phyloP scores from a whole-genome alignment of 2,329 filamentous ascomycete species.

The Trichoderma gracile region DNA sequence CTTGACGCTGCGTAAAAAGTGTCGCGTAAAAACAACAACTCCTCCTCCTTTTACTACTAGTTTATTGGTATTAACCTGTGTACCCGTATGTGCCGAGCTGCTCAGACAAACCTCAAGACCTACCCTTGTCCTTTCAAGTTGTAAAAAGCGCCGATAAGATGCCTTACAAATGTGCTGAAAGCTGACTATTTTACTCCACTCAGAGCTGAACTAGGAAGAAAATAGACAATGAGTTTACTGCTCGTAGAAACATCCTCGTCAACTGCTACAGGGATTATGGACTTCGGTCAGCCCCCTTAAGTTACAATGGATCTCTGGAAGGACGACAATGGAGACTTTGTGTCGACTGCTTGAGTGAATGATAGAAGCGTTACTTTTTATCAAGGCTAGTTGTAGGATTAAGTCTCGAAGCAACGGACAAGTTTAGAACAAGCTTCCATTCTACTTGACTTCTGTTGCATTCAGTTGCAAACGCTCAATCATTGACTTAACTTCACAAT shows the following conservation, averaged over 20 bases:
- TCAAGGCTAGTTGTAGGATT: neutral
- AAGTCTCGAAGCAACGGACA: too few relatives aligned
- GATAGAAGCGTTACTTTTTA: neutral
- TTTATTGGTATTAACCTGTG: neutral
- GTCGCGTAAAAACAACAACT: neutral
- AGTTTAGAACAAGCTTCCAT: too few relatives aligned
- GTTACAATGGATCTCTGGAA: neutral
- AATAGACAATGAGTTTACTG: neutral
- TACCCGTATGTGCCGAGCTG: neutral
- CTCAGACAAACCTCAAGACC: neutral
- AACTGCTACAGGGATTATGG: neutral
- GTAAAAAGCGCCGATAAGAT: neutral
- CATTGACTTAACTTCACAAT: too few relatives aligned
- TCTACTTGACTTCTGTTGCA: too few relatives aligned
- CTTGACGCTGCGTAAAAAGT: too few relatives aligned
- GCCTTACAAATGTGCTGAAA: neutral
- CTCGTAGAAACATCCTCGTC: neutral
- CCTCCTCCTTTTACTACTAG: neutral
- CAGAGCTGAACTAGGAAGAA: neutral
- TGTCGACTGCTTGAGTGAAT: neutral
- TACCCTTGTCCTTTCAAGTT: neutral
- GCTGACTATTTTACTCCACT: slow-evolving; percentile 5
- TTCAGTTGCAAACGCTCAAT: too few relatives aligned
- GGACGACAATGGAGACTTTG: neutral
- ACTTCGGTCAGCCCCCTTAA: neutral